A percentile compares a stretch with the other conserved stretches of the same genome.
These are phyloP conservation scores for Pleurotus pulmonarius DNA, from an alignment of 768 basidiomycete genomes.

Conservation along the genomic window DNA sequence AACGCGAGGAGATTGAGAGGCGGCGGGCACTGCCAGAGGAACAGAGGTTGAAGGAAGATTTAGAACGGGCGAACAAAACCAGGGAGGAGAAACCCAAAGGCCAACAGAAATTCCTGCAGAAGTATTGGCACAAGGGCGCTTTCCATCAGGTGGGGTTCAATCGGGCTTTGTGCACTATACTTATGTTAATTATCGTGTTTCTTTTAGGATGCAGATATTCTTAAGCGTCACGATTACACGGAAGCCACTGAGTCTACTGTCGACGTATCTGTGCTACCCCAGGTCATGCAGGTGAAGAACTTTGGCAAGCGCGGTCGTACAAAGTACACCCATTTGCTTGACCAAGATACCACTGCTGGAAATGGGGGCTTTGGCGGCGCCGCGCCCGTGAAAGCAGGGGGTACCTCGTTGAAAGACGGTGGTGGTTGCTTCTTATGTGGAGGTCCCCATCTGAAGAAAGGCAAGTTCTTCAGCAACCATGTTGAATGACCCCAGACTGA, in stretches of 20 bases:
- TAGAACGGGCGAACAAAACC: slow-evolving; percentile 78
- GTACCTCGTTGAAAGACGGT: slow-evolving; percentile 41
- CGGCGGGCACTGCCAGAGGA: slow-evolving; percentile 91
- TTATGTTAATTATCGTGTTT: slow-evolving; percentile 4
- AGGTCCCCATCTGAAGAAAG: slow-evolving; percentile 90
- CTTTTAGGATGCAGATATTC: slow-evolving; percentile 82
- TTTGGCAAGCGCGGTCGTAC: slow-evolving; percentile 91
- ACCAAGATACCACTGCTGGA: slow-evolving; percentile 82
- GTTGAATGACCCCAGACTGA: not conserved
- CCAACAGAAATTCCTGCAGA: slow-evolving; percentile 90
- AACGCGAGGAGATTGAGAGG: slow-evolving; percentile 88
- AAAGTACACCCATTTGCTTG: slow-evolving; percentile 94
- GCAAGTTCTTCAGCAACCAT: slow-evolving; percentile 31
- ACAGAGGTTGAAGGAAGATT: slow-evolving; percentile 86
- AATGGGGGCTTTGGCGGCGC: slow-evolving; percentile 65
- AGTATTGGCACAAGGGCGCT: slow-evolving; percentile 99
- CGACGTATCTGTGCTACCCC: slow-evolving; percentile 84
- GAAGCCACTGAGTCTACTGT: slow-evolving; percentile 86
- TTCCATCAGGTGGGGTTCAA: slow-evolving; percentile 78
- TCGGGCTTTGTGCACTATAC: not conserved
- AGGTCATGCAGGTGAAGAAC: slow-evolving; percentile 96
- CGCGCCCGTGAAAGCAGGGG: slow-evolving; percentile 51
- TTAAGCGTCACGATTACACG: slow-evolving; percentile 80
- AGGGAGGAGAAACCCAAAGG: slow-evolving; percentile 90
- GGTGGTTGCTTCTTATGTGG: slow-evolving; percentile 92